These are phyloP conservation scores for Plasmodium reichenowi DNA, from an alignment of 169 alveolate species.

Conservation along the genomic window DNA sequence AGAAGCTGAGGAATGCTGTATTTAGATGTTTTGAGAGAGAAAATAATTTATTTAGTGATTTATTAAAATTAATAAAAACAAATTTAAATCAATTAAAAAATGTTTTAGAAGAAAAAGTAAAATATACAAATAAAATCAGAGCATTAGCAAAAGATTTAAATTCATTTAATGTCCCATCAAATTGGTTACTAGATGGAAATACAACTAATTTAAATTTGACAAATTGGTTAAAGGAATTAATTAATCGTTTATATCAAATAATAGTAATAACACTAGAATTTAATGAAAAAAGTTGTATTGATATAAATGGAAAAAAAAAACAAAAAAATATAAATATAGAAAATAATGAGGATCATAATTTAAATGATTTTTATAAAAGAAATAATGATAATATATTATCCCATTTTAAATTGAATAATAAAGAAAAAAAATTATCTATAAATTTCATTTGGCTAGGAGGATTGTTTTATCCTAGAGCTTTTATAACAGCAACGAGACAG, in stretches of 20 bases:
- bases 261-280: constrained; percentile 65
- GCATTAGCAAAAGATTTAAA: constrained; percentile 67
- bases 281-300: constrained; percentile 17
- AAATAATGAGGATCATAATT: constrained; percentile 7
- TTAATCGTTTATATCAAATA: constrained; percentile 69
- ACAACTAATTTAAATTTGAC: constrained; percentile 56
- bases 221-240: constrained; percentile 58
- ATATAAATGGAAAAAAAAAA: constrained; percentile 9
- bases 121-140: constrained; percentile 74
- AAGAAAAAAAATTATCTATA: constrained; percentile 42
- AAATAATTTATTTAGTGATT: constrained; percentile 45
- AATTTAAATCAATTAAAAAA: constrained; percentile 72
- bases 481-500: constrained; percentile 92
- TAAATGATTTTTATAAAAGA: constrained; percentile 34
- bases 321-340: background rate
- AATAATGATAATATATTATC: constrained; percentile 64
- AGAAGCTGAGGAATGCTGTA: constrained; percentile 92
- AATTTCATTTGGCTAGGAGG: constrained; percentile 91
- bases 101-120: constrained; percentile 68
- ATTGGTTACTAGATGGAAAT: constrained; percentile 67
- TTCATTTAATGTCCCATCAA: constrained; percentile 72
- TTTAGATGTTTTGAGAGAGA: constrained; percentile 95
- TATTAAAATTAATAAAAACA: constrained; percentile 39
- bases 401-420: constrained; percentile 26
- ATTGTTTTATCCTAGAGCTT: constrained; percentile 92